These are phyloP conservation scores for Wickerhamomyces tratensis DNA, from an alignment of 805 yeast genomes.

Conservation along the genomic window DNA sequence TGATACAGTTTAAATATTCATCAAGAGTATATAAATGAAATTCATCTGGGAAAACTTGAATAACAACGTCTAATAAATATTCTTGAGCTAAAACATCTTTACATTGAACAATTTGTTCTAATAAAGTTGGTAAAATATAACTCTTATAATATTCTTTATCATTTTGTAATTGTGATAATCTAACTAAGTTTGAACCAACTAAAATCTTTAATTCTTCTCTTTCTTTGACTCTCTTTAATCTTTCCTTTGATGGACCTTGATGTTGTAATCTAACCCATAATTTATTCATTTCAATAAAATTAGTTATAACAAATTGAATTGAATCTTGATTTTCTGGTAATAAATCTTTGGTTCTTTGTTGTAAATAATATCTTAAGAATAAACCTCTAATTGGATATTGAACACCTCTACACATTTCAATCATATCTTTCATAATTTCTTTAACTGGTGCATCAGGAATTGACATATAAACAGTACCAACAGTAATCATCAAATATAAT, in stretches of 20 bases:
- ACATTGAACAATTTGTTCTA: constrained; percentile 90
- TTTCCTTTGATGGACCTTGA: constrained; percentile 85
- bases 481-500: constrained; percentile 87
- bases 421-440: constrained; percentile 90
- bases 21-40: constrained; percentile 75
- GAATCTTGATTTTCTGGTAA: constrained; percentile 46
- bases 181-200: constrained; percentile 86
- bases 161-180: constrained; percentile 77
- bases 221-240: constrained; percentile 64
- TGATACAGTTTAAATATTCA: constrained; percentile 52
- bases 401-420: constrained; percentile 95
- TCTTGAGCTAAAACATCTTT: constrained; percentile 88
- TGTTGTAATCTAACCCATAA: constrained; percentile 95
- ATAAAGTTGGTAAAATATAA: constrained; percentile 63
- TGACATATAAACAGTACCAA: constrained; percentile 83
- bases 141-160: constrained; percentile 36
- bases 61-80: constrained; percentile 80
- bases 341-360: constrained; percentile 62
- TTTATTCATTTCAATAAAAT: constrained; percentile 96
- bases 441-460: constrained; percentile 68
- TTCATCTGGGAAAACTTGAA: constrained; percentile 91
- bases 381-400: constrained; percentile 93
- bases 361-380: constrained; percentile 79
- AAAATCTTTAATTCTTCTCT: constrained; percentile 83
- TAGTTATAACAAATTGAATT: constrained; percentile 70